Base-by-base conservation (phyloP, 768 basidiomycete species). In the Pisolithus tinctorius region DNA sequence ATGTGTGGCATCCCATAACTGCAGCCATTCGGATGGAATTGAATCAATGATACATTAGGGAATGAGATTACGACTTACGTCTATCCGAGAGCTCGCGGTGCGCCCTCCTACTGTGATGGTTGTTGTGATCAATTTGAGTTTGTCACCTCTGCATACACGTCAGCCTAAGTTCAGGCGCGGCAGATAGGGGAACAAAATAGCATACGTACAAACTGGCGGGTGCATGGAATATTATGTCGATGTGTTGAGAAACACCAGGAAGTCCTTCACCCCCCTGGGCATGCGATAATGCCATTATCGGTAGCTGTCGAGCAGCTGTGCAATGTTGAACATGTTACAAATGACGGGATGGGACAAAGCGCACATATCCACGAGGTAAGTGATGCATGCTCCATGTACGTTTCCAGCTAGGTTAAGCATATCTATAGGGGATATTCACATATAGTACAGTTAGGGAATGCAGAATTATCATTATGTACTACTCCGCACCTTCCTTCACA, bases 351-450 rank as follows among this genome's bases (percentile, higher is more conserved):
- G 40, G n/a, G 23, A 20, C 17, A 30, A 45, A 6, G 53, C 73
- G 36, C 50, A 78, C 78, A 78, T 65, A 55, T 81, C 80, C 34
- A 80, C 71, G 25, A 81, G 53, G 49, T 71, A 71, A 3, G 69
- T 54, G 16, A 69, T 59, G 49, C 75, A 77, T 6, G 72, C 77
- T 16, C 73, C 67, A 39, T 75, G 68, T 55, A 79, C 51, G 4
- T 58, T 63, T 0, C 71, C 76, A 4, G 39, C 45, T 6, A 45
- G 34, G 43, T 74, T 71, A 36, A 77, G 60, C 73, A 78, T 76
- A 34, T 79, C 78, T 80, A 51, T 40, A 52, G 29, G 55, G 49
- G 51, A 49, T 26, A 39, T 43, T 41, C 3, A 16, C 26, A 10
- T 40, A 44, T 17, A n/a, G 5, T 16, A 29, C 20, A 16, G 31